phyloP scores from a whole-genome alignment of 306 rosid species.

The Arachis stenosperma region DNA sequence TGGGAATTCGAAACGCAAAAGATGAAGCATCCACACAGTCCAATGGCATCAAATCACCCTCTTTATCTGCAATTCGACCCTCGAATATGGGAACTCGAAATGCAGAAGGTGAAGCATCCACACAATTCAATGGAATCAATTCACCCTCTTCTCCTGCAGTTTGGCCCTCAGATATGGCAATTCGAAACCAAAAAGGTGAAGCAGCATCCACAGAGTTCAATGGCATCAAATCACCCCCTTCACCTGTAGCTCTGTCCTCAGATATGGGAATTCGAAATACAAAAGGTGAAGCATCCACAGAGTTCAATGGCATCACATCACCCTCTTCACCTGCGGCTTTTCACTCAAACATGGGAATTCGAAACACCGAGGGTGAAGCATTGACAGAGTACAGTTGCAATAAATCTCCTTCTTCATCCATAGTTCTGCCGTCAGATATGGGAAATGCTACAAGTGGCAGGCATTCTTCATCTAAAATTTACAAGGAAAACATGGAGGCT shows the following conservation, averaged over 20 bases:
- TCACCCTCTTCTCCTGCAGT: slow-evolving; percentile 37
- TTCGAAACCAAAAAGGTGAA: slow-evolving; percentile 34
- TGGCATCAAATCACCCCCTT: slow-evolving; percentile 43
- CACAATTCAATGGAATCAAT: slow-evolving; percentile 42
- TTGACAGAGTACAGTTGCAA: slow-evolving; percentile 41
- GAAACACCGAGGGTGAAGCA: slow-evolving; percentile 36
- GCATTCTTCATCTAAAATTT: slow-evolving; percentile 35
- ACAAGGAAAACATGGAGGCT: too few relatives aligned
- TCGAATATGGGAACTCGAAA: slow-evolving; percentile 38
- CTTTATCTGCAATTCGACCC: slow-evolving; percentile 30
- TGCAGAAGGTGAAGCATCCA: slow-evolving; percentile 34
- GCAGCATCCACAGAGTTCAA: slow-evolving; percentile 36
- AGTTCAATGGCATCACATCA: slow-evolving; percentile 43
- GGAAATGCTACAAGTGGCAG: slow-evolving; percentile 25
- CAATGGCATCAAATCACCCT: slow-evolving; percentile 45
- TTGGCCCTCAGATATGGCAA: slow-evolving; percentile 35
- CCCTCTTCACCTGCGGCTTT: slow-evolving; percentile 36
- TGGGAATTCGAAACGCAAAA: slow-evolving; percentile 32
- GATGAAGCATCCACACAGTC: slow-evolving; percentile 35
- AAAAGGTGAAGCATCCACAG: slow-evolving; percentile 34
- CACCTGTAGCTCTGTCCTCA: slow-evolving; percentile 33
- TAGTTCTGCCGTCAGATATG: slow-evolving; percentile 29
- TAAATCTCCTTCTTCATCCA: slow-evolving; percentile 39
- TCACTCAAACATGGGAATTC: slow-evolving; percentile 33
- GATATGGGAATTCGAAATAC: slow-evolving; percentile 34